These are phyloP conservation scores for Amauroascus verrucosus DNA, from an alignment of 2,329 filamentous ascomycete genomes.

Conservation along the genomic window DNA sequence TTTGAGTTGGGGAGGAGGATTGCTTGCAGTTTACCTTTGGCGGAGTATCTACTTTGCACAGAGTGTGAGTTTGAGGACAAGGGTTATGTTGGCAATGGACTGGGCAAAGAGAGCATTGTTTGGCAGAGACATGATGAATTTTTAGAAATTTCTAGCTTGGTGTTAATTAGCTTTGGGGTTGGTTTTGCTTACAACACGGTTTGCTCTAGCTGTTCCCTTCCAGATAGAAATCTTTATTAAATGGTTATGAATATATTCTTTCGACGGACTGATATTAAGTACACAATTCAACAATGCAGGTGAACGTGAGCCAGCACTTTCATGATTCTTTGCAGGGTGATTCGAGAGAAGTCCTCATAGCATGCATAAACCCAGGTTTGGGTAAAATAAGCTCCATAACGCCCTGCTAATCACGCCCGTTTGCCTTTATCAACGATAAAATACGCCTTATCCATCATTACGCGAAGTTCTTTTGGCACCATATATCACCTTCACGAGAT, in stretches of 20 bases:
- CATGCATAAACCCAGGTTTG: background rate
- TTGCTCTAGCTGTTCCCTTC: too few species aligned
- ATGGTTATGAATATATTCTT: background rate
- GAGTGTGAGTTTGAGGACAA: conserved; percentile 84
- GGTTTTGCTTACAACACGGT: too few species aligned
- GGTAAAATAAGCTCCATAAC: background rate
- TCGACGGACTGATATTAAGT: background rate
- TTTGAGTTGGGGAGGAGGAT: conserved; percentile 65
- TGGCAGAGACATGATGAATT: conserved; percentile 59
- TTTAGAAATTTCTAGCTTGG: conserved; percentile 26
- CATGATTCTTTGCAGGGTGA: background rate
- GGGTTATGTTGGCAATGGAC: conserved; percentile 88
- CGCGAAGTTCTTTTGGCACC: background rate
- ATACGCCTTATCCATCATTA: background rate
- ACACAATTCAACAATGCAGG: background rate
- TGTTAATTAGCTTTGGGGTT: background rate
- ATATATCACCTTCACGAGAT: conserved; percentile 10
- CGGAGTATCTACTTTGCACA: conserved; percentile 94
- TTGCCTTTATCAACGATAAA: background rate
- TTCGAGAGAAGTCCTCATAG: background rate
- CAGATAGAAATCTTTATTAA: too few species aligned
- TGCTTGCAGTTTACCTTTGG: conserved; percentile 94
- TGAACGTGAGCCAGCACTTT: background rate
- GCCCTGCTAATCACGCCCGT: background rate
- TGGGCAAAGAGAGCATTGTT: conserved; percentile 96